phyloP scores from a whole-genome alignment of 305 asterid genomes.

The Fraxinus greggii region DNA sequence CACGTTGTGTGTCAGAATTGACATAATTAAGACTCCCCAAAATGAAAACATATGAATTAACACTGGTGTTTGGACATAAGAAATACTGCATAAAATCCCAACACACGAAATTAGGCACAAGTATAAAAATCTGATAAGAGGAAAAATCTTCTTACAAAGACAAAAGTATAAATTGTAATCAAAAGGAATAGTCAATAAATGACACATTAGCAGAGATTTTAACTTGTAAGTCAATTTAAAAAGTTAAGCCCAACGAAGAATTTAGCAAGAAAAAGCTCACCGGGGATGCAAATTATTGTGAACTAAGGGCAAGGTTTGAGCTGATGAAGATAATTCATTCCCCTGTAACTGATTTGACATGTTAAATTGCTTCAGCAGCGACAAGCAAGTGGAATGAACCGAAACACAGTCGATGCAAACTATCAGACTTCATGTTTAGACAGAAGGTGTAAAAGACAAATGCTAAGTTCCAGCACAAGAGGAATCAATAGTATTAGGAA shows the following conservation, averaged over 20 bases:
- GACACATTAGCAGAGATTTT: background rate
- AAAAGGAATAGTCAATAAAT: background rate
- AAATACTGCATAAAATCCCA: no score
- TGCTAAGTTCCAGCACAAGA: no score
- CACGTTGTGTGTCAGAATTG: background rate
- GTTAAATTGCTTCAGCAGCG: conserved; percentile 1
- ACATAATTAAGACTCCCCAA: background rate
- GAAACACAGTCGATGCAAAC: background rate
- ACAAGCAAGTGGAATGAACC: background rate
- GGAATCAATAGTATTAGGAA: no score
- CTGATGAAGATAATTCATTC: conserved; percentile 65
- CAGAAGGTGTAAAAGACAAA: background rate
- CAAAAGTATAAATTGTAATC: background rate
- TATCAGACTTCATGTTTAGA: background rate
- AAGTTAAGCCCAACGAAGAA: background rate
- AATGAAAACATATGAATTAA: background rate
- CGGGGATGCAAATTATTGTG: conserved; percentile 54
- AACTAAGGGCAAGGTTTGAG: conserved; percentile 58
- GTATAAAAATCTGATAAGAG: background rate
- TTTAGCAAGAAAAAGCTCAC: conserved; percentile 22
- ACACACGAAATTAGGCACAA: background rate
- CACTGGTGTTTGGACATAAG: background rate
- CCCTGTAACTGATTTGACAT: conserved; percentile 40
- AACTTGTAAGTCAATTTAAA: background rate
- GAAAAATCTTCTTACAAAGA: no score